These are phyloP conservation scores for Kwoniella europaea DNA, from an alignment of 768 basidiomycete genomes.

Conservation along the genomic window DNA sequence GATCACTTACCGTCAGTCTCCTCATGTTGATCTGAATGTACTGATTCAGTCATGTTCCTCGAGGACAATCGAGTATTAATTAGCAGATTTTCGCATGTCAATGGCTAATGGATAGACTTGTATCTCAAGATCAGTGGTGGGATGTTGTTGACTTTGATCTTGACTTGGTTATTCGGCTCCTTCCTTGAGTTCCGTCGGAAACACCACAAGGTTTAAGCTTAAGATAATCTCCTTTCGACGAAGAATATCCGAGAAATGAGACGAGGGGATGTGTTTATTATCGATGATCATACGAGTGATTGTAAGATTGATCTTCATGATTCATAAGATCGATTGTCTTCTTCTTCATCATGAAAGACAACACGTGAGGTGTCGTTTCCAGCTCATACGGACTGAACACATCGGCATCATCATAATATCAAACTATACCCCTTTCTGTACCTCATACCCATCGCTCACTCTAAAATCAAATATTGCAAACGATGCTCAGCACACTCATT, in stretches of 20 bases:
- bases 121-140: too few species aligned
- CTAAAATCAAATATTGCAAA: neutral
- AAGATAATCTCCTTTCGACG: neutral
- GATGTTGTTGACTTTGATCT: neutral
- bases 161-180: neutral
- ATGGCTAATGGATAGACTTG: too few species aligned
- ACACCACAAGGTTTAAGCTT: neutral
- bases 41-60: constrained; percentile 3
- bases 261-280: neutral
- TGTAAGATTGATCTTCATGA: neutral
- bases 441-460: too few species aligned
- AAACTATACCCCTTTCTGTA: too few species aligned
- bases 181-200: neutral
- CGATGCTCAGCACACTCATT: constrained; percentile 13
- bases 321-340: neutral
- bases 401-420: too few species aligned
- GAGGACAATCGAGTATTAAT: too few species aligned
- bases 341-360: neutral
- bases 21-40: constrained; percentile 3
- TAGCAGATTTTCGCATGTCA: too few species aligned
- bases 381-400: too few species aligned
- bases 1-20: constrained; percentile 14
- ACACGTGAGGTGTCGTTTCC: neutral
- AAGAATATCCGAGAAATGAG: too few species aligned
- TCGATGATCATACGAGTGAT: neutral